Conservation (phyloP, 345 rosid genomes). For the Xanthoceras sorbifolium region DNA sequence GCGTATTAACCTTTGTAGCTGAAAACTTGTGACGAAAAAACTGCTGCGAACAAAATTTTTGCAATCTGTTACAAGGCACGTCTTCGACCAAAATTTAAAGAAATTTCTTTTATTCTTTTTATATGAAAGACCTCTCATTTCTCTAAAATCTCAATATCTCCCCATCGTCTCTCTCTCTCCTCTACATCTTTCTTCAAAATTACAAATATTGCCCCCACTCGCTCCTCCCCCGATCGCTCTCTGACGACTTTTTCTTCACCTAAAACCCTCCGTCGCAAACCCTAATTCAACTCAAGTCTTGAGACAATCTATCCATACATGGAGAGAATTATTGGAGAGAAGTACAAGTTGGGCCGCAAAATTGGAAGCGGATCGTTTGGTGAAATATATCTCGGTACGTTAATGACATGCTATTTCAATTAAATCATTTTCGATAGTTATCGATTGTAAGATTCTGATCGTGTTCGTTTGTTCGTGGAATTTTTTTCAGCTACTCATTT, state of each 20-base stretch:
- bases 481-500: constrained; percentile 56
- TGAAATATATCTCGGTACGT: constrained; percentile 64
- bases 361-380: constrained; percentile 82
- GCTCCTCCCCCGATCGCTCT: not conserved
- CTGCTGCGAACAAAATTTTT: too few species aligned
- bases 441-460: constrained; percentile 5
- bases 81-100: too few species aligned
- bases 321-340: constrained; percentile 62
- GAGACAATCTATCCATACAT: constrained; percentile 16
- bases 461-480: not conserved
- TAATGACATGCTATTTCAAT: too few species aligned
- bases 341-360: constrained; percentile 63
- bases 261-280: constrained; percentile 4
- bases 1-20: too few species aligned
- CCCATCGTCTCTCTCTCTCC: not conserved
- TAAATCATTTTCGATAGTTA: not conserved
- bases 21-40: too few species aligned
- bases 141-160: not conserved
- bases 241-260: not conserved
- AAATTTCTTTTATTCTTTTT: too few species aligned
- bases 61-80: not conserved
- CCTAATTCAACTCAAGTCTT: constrained; percentile 14
- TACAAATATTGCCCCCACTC: constrained; percentile 2
- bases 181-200: not conserved
- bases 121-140: not conserved